Base-by-base conservation (phyloP, 331 rosid species). In the Quercus phellos region DNA sequence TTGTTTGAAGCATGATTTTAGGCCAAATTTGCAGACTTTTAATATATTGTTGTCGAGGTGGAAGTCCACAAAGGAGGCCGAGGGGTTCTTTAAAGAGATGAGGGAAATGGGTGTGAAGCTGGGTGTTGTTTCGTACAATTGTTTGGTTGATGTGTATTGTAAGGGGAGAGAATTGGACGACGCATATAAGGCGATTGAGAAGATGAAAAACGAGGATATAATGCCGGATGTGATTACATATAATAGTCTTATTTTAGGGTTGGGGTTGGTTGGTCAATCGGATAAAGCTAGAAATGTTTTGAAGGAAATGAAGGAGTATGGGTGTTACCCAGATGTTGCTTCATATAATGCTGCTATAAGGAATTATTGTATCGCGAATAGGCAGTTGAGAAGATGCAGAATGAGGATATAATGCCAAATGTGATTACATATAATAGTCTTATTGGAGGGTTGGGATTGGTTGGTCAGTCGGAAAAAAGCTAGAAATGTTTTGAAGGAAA, bases 381-480 rank as follows among this genome's bases (percentile, higher is more conserved):
- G 98, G 85, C 95, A n/a, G 24, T 94, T 11, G 96, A 83, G 68
- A 85, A 87, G 79, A 92, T 92, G 98, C 88, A 82, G 0, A 82
- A 74, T 0, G 80, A 70, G 75, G 90, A 85, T 54, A 78, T 89
- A 74, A 4, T 54, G 2, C 94, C 93, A 1, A 97, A 94, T 85
- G 97, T 92, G 74, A 83, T 94, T 50, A 88, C 96, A 0, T 90
- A 94, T 79, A 90, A 96, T 7, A 77, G 91, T 85, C 72, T 90
- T 42, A 90, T 92, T 34, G 97, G 98, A 59, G 97, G 97, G 24
- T 78, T 90, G 86, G 98, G 98, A 60, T 84, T 94, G 90, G 79
- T 89, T 34, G 96, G 97, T 71, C 97, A 89, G 79, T 96, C 97
- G 0, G 97, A n/a, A 92, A 86, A 94, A 94, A 64, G 98, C 95